These are phyloP conservation scores for Hypocreales sp. DNA, from an alignment of 2,329 filamentous ascomycete species.

Conservation along the genomic window DNA sequence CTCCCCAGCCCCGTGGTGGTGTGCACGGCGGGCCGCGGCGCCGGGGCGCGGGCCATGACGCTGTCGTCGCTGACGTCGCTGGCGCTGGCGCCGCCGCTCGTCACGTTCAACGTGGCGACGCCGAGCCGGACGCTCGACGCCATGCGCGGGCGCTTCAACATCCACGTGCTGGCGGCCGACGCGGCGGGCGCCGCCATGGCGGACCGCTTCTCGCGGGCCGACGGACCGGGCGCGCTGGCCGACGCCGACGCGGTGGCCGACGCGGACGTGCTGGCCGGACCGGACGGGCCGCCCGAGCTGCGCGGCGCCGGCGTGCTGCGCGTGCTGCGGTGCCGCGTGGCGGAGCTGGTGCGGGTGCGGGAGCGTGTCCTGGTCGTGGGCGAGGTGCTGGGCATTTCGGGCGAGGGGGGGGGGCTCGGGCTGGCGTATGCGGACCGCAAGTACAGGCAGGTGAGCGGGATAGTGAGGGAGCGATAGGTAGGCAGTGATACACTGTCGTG, in stretches of 20 bases:
- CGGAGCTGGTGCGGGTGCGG: conserved; percentile 27
- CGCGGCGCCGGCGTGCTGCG: conserved; percentile 36
- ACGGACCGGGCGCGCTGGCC: conserved; percentile 8
- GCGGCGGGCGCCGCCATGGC: conserved; percentile 31
- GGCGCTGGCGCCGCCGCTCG: conserved; percentile 33
- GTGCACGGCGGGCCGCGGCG: conserved; percentile 27
- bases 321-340: conserved; percentile 26
- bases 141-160: conserved; percentile 33
- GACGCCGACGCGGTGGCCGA: conserved; percentile 5
- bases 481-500: too few relatives aligned
- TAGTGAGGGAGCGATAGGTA: too few relatives aligned
- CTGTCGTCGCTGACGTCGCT: conserved; percentile 45
- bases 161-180: conserved; percentile 36
- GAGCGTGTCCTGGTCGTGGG: conserved; percentile 38
- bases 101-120: conserved; percentile 41
- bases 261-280: conserved; percentile 18
- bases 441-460: conserved; percentile 26
- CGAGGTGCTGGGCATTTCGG: conserved; percentile 30
- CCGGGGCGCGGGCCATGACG: conserved; percentile 33
- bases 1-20: conserved; percentile 40
- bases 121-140: conserved; percentile 41
- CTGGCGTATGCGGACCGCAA: conserved; percentile 32
- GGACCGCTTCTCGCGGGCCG: conserved; percentile 34
- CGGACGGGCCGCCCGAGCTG: conserved; percentile 26
- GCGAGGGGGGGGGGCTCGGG: conserved; percentile 21